A percentile compares a stretch with the other conserved stretches of the same genome.
These are phyloP conservation scores for Tinospora cordifolia DNA, from an alignment of 164 flowering plant genomes.

Conservation along the genomic window DNA sequence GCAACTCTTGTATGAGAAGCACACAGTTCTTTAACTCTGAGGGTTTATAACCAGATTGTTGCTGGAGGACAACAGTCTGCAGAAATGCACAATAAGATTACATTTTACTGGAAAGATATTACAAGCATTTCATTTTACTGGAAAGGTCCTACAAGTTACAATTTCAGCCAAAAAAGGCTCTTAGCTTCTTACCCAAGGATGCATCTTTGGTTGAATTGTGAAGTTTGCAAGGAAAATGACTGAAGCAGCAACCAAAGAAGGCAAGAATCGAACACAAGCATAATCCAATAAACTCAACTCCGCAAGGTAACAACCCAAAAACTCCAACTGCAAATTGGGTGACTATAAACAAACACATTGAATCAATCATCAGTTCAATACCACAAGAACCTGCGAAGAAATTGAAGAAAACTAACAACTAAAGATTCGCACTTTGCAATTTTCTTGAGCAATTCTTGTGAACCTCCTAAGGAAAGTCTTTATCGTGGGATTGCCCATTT, in stretches of 20 bases:
- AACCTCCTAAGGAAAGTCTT: conserved; percentile 64
- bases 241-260: conserved; percentile 77
- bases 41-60: conserved; percentile 41
- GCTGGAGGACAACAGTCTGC: conserved; percentile 39
- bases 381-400: background rate
- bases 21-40: conserved; percentile 61
- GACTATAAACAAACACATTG: conserved; percentile 31
- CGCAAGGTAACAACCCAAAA: conserved; percentile 62
- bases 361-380: background rate
- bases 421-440: conserved; percentile 29
- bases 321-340: conserved; percentile 53
- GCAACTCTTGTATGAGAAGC: conserved; percentile 47
- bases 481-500: conserved; percentile 56
- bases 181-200: conserved; percentile 58
- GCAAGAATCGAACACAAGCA: conserved; percentile 51
- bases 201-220: conserved; percentile 37
- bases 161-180: background rate
- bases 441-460: conserved; percentile 44
- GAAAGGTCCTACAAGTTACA: background rate
- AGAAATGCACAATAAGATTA: background rate
- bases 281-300: conserved; percentile 77
- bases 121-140: too few relatives aligned
- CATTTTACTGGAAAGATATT: background rate
- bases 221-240: conserved; percentile 53
- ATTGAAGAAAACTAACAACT: background rate